Conservation (phyloP, 495 filamentous ascomycete species). For the Rostrohypoxylon terebratum region DNA sequence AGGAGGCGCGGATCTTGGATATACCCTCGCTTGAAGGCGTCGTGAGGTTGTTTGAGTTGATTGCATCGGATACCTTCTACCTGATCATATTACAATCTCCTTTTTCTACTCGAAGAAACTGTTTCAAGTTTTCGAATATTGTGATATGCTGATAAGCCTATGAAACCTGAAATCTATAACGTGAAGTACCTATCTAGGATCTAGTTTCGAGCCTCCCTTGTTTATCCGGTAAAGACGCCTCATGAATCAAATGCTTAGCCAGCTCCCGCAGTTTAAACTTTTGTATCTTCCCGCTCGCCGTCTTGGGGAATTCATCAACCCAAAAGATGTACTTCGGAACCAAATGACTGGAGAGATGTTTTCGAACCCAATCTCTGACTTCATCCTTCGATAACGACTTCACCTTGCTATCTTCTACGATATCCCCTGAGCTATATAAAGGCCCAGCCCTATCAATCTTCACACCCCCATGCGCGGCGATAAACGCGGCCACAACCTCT, state of each 20-base stretch:
- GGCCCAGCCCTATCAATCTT: conserved; percentile 40
- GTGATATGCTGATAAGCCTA: background rate
- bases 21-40: conserved; percentile 38
- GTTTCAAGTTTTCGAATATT: background rate
- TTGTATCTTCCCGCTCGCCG: conserved; percentile 96
- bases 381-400: conserved; percentile 63
- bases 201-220: background rate
- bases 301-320: conserved; percentile 86
- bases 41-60: conserved; percentile 24
- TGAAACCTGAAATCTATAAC: background rate
- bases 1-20: conserved; percentile 17
- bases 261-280: conserved; percentile 86
- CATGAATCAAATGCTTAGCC: conserved; percentile 43
- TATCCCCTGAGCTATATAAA: too few relatives aligned
- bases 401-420: background rate
- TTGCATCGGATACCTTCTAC: conserved; percentile 15
- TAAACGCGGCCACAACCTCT: conserved; percentile 87
- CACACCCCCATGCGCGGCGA: conserved; percentile 65
- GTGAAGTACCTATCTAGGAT: background rate
- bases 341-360: conserved; percentile 77
- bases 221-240: background rate
- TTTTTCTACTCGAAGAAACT: background rate
- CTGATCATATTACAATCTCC: conserved; percentile 2
- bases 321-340: conserved; percentile 94
- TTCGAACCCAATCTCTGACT: conserved; percentile 77